Evolutionary conservation across 176 grass and related monocot genomes (phyloP).

Genomic region (Phoenix dactylifera): DNA sequence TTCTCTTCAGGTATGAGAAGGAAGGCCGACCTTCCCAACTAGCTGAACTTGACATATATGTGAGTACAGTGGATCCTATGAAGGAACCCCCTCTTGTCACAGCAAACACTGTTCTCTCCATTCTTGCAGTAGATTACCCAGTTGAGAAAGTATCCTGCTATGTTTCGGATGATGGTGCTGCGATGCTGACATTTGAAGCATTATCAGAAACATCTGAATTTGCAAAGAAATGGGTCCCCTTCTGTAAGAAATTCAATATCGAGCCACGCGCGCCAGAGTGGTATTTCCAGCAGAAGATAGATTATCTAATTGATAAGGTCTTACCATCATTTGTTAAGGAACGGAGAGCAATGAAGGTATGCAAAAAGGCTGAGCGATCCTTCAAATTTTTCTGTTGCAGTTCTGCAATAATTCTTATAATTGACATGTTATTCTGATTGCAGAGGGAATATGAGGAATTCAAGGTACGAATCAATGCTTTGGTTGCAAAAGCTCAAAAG

Average conservation of each 20-base stretch:
- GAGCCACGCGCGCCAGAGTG: slow-evolving; percentile 81
- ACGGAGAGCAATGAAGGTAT: slow-evolving; percentile 91
- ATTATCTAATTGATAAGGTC: slow-evolving; percentile 91
- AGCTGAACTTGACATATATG: slow-evolving; percentile 71
- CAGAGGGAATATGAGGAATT: slow-evolving; percentile 96
- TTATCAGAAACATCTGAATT: slow-evolving; percentile 95
- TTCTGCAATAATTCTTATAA: not conserved
- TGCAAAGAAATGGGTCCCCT: slow-evolving; percentile 96
- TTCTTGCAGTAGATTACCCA: slow-evolving; percentile 79
- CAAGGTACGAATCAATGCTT: slow-evolving; percentile 82
- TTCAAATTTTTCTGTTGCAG: slow-evolving; percentile 3
- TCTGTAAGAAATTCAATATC: slow-evolving; percentile 74
- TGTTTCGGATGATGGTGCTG: slow-evolving; percentile 97
- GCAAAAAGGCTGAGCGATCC: not conserved
- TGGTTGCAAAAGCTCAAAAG: slow-evolving; percentile 88
- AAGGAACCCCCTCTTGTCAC: slow-evolving; percentile 93
- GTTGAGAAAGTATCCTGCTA: slow-evolving; percentile 90
- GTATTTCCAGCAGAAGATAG: slow-evolving; percentile 93
- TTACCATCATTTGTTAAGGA: slow-evolving; percentile 68
- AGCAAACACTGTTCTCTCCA: slow-evolving; percentile 92
- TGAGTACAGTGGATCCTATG: slow-evolving; percentile 83
- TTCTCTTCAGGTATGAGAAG: slow-evolving; percentile 71
- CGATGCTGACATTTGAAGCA: slow-evolving; percentile 89
- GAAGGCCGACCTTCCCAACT: slow-evolving; percentile 66
- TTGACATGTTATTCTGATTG: slow-evolving; percentile 9